Base-by-base conservation (phyloP, 2,329 filamentous ascomycete species). In the Colletotrichum camelliae region DNA sequence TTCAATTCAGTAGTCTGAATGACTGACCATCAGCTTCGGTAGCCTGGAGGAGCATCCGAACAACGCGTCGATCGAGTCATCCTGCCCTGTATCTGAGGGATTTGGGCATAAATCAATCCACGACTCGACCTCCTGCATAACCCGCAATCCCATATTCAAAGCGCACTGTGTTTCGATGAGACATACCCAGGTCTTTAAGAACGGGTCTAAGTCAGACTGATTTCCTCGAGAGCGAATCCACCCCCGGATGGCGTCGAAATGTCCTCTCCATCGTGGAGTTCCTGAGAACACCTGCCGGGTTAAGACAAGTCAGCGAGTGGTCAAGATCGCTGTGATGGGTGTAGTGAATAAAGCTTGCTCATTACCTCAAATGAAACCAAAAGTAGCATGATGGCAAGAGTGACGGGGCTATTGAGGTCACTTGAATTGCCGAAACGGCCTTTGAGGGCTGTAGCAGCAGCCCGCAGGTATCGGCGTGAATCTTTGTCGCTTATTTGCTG, bases 141-240 rank as follows among this genome's bases (percentile, higher is more conserved):
- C 43, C 5, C n/a, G 43, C 3, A 48, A 21, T 21, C 43, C n/a
- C 43, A 48, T 31, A 65, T 71, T 71, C 27, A 71, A 24, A 8
- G 68, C 58, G 39, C 68, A 64, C 33, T 71, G 68, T 8, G 68
- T 71, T n/a, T 71, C 68, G 12, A 71, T 31, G 12, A 71, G 37
- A 35, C 68, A 71, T 2, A 71, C 68, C 68, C 57, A 71, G 12
- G 55, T 71, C 60, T 65, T 52, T 3, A 71, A 21, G 16, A 71
- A 71, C 7, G 68, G 57, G 29, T 71, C 68, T 27, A 71, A 37
- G n/a, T 71, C 68, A 9, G 68, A 62, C 27, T 60, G 64, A 29
- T 64, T 29, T 39, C 68, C 58, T 48, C 68, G 68, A 21, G 57
- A 71, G n/a, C 58, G 68, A 48, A 71, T 39, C 68, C 68, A 71